Base-by-base conservation (phyloP, 2,329 filamentous ascomycete species). In the Claviceps digitariae region DNA sequence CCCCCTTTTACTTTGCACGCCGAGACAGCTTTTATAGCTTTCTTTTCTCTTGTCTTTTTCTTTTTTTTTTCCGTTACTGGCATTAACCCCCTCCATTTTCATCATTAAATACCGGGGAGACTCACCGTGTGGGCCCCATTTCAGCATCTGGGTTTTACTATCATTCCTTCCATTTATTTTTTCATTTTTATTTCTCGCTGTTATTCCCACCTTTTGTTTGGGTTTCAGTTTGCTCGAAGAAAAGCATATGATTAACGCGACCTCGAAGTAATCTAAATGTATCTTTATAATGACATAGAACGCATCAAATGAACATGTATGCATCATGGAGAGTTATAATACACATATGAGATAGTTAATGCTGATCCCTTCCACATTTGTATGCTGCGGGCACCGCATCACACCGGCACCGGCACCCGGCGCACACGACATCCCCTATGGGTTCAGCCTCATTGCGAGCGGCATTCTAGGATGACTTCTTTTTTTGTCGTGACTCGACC, bases 401-500 rank as follows among this genome's bases (percentile, higher is more conserved):
- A 29, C 27, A 29, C 27, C 8, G 27, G 27, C 27, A 4, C 27
- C n/a, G n/a, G n/a, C n/a, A n/a, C n/a, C n/a, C n/a, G n/a, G n/a
- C n/a, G n/a, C n/a, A n/a, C n/a, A n/a, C 4, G 27, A 4, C 4
- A 10, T 36, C 15, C 29, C 36, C 10, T 10, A 21, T 4, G 29
- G n/a, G 13, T 23, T 38, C 21, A 21, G 12, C 20, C 13, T n/a
- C 29, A 20, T 10, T 47, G 15, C 21, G 21, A 17, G 29, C 21
- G n/a, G 10, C 20, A 21, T 15, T 23, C 25, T 50, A 55, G n/a
- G n/a, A 25, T 9, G 34, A 27, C 51, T 56, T 60, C 62, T 59
- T 61, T 57, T 72, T 72, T 61, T 63, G 62, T 13, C 58, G 60
- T 13, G 60, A 76, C 63, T 87, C 83, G 36, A 95, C 78, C 67